Conservation (phyloP, 495 filamentous ascomycete species). For the Trypethelium eluteriae region DNA sequence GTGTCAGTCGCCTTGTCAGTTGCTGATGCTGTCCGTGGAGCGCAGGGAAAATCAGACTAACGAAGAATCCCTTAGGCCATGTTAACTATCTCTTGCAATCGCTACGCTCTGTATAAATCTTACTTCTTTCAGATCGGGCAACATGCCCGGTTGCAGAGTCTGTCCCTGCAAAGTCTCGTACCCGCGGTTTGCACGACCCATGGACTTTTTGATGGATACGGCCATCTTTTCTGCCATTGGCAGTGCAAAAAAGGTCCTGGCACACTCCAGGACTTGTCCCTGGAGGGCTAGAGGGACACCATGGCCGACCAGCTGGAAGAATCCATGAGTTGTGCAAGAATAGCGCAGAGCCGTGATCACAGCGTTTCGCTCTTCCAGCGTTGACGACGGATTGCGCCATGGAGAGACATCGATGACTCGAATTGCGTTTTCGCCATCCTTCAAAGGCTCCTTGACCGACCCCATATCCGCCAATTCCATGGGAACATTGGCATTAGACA, state of each 20-base stretch:
- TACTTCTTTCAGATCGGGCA: slow-evolving; percentile 40
- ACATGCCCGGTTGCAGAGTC: slow-evolving; percentile 26
- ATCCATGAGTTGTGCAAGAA: slow-evolving; percentile 39
- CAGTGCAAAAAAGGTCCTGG: slow-evolving; percentile 30
- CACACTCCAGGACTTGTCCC: slow-evolving; percentile 23
- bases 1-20: slow-evolving; percentile 12
- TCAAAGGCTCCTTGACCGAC: too few species aligned
- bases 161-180: slow-evolving; percentile 35
- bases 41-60: too few species aligned
- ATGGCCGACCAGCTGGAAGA: slow-evolving; percentile 46
- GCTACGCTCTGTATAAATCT: slow-evolving; percentile 10
- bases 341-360: slow-evolving; percentile 33
- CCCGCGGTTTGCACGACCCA: slow-evolving; percentile 28
- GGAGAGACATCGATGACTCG: slow-evolving; percentile 21
- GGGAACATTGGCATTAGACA: too few species aligned
- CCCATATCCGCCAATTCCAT: too few species aligned
- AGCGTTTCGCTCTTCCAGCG: slow-evolving; percentile 8
- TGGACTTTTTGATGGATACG: slow-evolving; percentile 29
- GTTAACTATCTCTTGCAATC: too few species aligned
- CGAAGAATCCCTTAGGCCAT: too few species aligned
- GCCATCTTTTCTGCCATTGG: slow-evolving; percentile 35
- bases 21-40: too few species aligned
- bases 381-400: slow-evolving; percentile 9
- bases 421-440: slow-evolving; percentile 45
- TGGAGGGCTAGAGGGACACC: slow-evolving; percentile 33